Evolutionary conservation across 1,139 yeast species (phyloP).

Genomic region (Yamadazyma membranifaciens): DNA sequence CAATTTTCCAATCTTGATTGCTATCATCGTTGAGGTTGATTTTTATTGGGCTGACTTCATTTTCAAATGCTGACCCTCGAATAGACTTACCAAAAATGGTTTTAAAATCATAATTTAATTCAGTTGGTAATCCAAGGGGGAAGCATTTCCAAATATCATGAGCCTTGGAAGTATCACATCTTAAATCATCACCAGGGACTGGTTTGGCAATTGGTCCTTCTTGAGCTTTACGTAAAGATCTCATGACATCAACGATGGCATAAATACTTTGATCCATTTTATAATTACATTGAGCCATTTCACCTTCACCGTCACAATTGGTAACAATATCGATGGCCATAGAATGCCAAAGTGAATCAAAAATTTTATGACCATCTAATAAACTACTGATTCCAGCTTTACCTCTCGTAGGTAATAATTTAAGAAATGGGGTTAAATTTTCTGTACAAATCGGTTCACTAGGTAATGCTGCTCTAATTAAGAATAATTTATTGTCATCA

Average conservation of each 20-base stretch:
- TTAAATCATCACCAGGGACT: constrained; percentile 58
- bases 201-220: constrained; percentile 82
- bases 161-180: constrained; percentile 67
- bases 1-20: constrained; percentile 48
- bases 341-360: constrained; percentile 92
- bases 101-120: constrained; percentile 53
- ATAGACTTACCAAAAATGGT: constrained; percentile 70
- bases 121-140: constrained; percentile 60
- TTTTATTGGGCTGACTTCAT: constrained; percentile 38
- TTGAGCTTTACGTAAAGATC: constrained; percentile 56
- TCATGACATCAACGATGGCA: constrained; percentile 69
- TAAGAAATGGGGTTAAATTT: constrained; percentile 89
- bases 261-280: constrained; percentile 70
- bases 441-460: constrained; percentile 97
- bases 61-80: constrained; percentile 58
- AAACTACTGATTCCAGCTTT: constrained; percentile 85
- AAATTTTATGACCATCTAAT: constrained; percentile 92
- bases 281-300: constrained; percentile 38
- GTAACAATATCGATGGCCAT: constrained; percentile 85
- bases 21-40: constrained; percentile 31
- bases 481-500: constrained; percentile 42
- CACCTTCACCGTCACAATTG: constrained; percentile 33
- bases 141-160: constrained; percentile 71
- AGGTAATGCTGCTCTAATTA: constrained; percentile 85
- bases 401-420: constrained; percentile 88